These are phyloP conservation scores for Yamadazyma kanchanaburiensis DNA, from an alignment of 1,139 yeast species.

Conservation along the genomic window DNA sequence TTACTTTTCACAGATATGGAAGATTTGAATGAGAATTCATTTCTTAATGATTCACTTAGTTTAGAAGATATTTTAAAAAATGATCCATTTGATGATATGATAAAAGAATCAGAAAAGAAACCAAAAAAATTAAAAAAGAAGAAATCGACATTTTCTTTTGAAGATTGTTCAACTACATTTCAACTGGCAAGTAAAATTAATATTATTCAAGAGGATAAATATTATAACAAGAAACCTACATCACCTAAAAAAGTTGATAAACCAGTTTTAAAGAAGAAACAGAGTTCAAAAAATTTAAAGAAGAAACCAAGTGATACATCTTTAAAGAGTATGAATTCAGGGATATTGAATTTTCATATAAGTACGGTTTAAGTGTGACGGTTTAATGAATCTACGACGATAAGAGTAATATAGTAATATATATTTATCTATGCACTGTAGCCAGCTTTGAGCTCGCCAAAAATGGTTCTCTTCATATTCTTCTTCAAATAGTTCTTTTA, in stretches of 20 bases:
- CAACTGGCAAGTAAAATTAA: conserved; percentile 12
- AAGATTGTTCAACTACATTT: conserved; percentile 26
- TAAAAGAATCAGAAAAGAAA: background rate
- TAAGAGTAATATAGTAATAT: too few species aligned
- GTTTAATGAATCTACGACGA: too few species aligned
- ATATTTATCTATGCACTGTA: too few species aligned
- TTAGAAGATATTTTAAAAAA: conserved; percentile 15
- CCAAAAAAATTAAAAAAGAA: conserved; percentile 3
- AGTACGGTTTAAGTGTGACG: background rate
- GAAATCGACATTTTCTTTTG: conserved; percentile 18
- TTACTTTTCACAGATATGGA: conserved; percentile 7
- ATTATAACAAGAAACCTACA: background rate
- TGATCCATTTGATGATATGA: conserved; percentile 13
- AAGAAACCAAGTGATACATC: conserved; percentile 1
- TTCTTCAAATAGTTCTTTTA: too few species aligned
- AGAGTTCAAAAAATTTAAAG: conserved; percentile 1
- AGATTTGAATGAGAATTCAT: conserved; percentile 1
- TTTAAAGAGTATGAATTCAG: conserved; percentile 32
- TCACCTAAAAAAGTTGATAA: conserved; percentile 4
- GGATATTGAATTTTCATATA: conserved; percentile 27
- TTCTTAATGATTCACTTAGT: conserved; percentile 1
- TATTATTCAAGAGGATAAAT: conserved; percentile 5
- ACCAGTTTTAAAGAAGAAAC: conserved; percentile 2
- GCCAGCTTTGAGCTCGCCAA: too few species aligned
- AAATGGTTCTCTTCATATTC: conserved; percentile 1